phyloP scores from a whole-genome alignment of 805 yeast genomes.

The Naumovozyma dairenensis region DNA sequence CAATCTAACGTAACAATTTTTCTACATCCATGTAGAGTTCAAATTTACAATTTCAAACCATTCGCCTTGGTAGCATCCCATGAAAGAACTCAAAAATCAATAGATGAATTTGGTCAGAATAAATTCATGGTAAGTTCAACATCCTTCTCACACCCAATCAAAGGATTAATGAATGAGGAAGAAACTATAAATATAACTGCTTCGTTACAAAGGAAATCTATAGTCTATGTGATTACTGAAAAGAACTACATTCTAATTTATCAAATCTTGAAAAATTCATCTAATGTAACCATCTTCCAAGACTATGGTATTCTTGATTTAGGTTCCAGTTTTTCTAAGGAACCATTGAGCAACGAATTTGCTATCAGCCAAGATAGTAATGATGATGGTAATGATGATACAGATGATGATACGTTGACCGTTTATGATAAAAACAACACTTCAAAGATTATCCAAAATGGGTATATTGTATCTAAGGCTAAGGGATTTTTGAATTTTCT shows the following conservation, averaged over 20 bases:
- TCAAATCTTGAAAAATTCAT: conserved; percentile 20
- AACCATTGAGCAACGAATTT: conserved; percentile 14
- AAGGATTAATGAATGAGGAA: conserved; percentile 13
- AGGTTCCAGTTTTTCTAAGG: too few species aligned
- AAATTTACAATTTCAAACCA: conserved; percentile 28
- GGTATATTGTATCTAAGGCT: conserved; percentile 24
- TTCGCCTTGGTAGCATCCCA: conserved; percentile 25
- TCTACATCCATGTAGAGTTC: conserved; percentile 21
- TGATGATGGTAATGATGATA: conserved; percentile 13
- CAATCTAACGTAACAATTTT: conserved; percentile 21
- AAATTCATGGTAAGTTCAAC: conserved; percentile 12
- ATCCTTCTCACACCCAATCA: conserved; percentile 8
- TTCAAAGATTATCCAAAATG: conserved; percentile 28
- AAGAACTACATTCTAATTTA: conserved; percentile 23
- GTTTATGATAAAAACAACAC: conserved; percentile 24
- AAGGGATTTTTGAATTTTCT: conserved; percentile 21
- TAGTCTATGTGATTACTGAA: conserved; percentile 24
- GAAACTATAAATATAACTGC: conserved; percentile 5
- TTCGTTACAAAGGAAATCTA: conserved; percentile 15
- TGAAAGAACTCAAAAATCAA: conserved; percentile 21
- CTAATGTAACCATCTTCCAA: conserved; percentile 15
- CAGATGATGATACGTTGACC: conserved; percentile 26
- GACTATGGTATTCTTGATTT: conserved; percentile 28
- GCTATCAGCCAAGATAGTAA: conserved; percentile 9
- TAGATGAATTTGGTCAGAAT: conserved; percentile 26